Percentiles rank a stretch among this genome's conserved stretches.
Conservation (phyloP, 2,329 filamentous ascomycete genomes). For the Colletotrichum tanaceti region DNA sequence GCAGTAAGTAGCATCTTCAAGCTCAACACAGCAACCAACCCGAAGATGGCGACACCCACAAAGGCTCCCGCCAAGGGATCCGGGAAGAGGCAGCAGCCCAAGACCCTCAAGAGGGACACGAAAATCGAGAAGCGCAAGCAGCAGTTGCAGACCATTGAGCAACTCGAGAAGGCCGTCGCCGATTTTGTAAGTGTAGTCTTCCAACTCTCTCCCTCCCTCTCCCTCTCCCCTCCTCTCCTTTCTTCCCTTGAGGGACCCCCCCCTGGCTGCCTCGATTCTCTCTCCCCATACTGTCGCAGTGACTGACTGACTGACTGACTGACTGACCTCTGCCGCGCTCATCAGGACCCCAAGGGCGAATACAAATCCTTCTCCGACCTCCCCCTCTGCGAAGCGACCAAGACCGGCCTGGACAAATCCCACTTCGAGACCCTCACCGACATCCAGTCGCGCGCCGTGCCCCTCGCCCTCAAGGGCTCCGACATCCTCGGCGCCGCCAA, state of each 20-base stretch:
- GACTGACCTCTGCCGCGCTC: neutral
- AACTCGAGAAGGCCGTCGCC: constrained; percentile 53
- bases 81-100: constrained; percentile 45
- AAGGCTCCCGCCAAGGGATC: constrained; percentile 42
- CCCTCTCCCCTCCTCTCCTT: too few species aligned
- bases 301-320: neutral
- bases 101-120: constrained; percentile 50
- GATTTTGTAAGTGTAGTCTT: constrained; percentile 52
- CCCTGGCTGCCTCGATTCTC: too few species aligned
- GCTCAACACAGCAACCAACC: neutral
- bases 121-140: constrained; percentile 50
- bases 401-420: constrained; percentile 81
- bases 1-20: neutral
- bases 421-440: constrained; percentile 94
- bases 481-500: constrained; percentile 96
- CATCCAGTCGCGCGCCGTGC: constrained; percentile 90
- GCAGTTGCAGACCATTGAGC: constrained; percentile 54
- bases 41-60: constrained; percentile 41
- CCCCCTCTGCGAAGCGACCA: constrained; percentile 85
- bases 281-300: too few species aligned
- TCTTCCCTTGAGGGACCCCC: too few species aligned
- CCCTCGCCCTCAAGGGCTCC: constrained; percentile 82
- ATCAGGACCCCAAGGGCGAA: constrained; percentile 69
- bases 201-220: too few species aligned
- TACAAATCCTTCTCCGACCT: constrained; percentile 82